Base-by-base conservation (phyloP, 164 flowering plant genomes). In the Taxillus chinensis region DNA sequence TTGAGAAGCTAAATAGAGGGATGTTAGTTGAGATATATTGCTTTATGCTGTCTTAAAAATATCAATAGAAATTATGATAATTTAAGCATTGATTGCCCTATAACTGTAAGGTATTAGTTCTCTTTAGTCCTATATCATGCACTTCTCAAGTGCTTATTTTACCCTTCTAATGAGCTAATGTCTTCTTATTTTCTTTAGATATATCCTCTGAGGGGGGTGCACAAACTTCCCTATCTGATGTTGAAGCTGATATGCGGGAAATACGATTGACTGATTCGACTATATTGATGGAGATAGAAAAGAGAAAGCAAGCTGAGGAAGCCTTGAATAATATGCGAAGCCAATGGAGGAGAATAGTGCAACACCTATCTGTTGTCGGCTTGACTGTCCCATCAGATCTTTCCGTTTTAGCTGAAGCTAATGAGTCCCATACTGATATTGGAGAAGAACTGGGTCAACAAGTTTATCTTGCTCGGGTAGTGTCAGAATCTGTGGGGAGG, bases 271-370 rank as follows among this genome's bases (percentile, higher is more conserved):
- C 69, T 74, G 80, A 88, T 60, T 61, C 83, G 73, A 79, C 69
- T 74, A 73, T 92, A 58, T 71, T 86, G 69, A 67, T 71, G 80
- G 98, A 92, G 78, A 84, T 84, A 61, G 97, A 90, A 74, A 86
- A 74, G 77, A 73, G 89, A 60, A 86, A 83, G 75, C 86, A 85
- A 75, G 90, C 83, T 50, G 98, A 92, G 55, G 96, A 85, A 74
- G 42, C 81, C 64, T 61, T 86, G 55, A 67, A 53, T n/a, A 70
- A 60, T 27, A 71, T 83, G 83, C 81, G 54, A 74, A 77, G 51
- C 46, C 82, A 71, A 57, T 90, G 96, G 98, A 75, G 74, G 75
- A 82, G 64, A 65, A 64, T 85, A 40, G 62, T 78, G 60, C 71
- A 78, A 45, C 74, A 79, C 63, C 67, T 90, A 57, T 79, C 86